A percentile compares a stretch with the other conserved stretches of the same genome.
These are phyloP conservation scores for Alliaria petiolata DNA, from an alignment of 345 rosid genomes.

Conservation along the genomic window DNA sequence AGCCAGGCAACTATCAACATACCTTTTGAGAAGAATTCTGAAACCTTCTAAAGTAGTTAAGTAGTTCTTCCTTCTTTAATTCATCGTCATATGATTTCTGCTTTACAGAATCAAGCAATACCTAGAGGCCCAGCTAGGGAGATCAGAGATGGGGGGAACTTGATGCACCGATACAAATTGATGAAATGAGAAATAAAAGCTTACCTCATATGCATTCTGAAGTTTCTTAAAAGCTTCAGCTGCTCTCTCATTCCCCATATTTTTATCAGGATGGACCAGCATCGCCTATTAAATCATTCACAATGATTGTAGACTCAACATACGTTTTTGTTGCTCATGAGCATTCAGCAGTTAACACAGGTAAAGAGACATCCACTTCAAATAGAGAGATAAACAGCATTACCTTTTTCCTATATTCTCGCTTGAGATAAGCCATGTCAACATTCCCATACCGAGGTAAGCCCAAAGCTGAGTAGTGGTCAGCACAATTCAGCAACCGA, in stretches of 20 bases:
- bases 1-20: constrained; percentile 10
- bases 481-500: constrained; percentile 70
- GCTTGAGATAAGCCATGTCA: constrained; percentile 68
- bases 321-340: not conserved
- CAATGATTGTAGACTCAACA: constrained; percentile 14
- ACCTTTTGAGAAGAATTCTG: constrained; percentile 82
- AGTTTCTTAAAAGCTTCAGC: constrained; percentile 98
- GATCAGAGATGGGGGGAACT: not conserved
- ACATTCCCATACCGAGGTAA: constrained; percentile 57
- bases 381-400: constrained; percentile 14
- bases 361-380: not conserved
- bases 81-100: constrained; percentile 91
- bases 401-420: constrained; percentile 96
- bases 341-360: not conserved
- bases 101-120: constrained; percentile 79
- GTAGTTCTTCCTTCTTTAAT: constrained; percentile 80
- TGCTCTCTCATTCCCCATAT: constrained; percentile 97
- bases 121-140: constrained; percentile 41
- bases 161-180: constrained; percentile 3
- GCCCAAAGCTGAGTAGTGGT: constrained; percentile 86
- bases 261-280: constrained; percentile 98
- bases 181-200: not conserved
- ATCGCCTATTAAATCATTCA: constrained; percentile 59
- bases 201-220: constrained; percentile 97
- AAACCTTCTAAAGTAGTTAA: constrained; percentile 74